phyloP scores from a whole-genome alignment of 495 filamentous ascomycete genomes.

The Aspergillus olivimuriae region DNA sequence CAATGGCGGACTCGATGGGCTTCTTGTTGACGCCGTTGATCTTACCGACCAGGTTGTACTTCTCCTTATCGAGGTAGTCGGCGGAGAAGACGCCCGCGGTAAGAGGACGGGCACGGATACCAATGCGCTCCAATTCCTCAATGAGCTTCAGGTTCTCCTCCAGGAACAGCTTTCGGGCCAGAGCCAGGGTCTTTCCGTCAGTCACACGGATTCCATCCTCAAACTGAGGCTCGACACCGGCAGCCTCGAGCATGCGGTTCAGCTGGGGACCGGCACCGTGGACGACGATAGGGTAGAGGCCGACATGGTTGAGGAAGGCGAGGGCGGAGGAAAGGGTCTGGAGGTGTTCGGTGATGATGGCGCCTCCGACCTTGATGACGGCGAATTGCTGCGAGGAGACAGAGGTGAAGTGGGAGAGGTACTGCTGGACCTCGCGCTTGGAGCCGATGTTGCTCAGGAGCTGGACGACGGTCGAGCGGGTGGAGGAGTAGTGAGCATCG shows the following conservation, averaged over 20 bases:
- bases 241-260: constrained; percentile 85
- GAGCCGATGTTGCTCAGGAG: constrained; percentile 93
- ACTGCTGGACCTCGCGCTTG: constrained; percentile 96
- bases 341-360: constrained; percentile 92
- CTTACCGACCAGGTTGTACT: constrained; percentile 92
- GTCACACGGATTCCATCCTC: constrained; percentile 96
- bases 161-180: constrained; percentile 87
- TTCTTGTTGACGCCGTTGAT: constrained; percentile 89
- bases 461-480: constrained; percentile 86
- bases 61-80: constrained; percentile 90
- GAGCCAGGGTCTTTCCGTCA: constrained; percentile 87
- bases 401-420: constrained; percentile 95
- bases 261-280: constrained; percentile 95
- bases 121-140: constrained; percentile 84
- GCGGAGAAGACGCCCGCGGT: constrained; percentile 92
- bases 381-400: constrained; percentile 97
- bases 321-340: constrained; percentile 82
- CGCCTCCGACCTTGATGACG: constrained; percentile 97
- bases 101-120: constrained; percentile 84
- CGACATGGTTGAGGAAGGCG: constrained; percentile 91
- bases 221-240: constrained; percentile 91
- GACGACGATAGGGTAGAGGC: constrained; percentile 91
- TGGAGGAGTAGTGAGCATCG: constrained; percentile 49
- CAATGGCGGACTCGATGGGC: constrained; percentile 87
- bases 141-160: constrained; percentile 95